These are phyloP conservation scores for Taphrina pruni DNA, from an alignment of 1,139 yeast species.

Conservation along the genomic window DNA sequence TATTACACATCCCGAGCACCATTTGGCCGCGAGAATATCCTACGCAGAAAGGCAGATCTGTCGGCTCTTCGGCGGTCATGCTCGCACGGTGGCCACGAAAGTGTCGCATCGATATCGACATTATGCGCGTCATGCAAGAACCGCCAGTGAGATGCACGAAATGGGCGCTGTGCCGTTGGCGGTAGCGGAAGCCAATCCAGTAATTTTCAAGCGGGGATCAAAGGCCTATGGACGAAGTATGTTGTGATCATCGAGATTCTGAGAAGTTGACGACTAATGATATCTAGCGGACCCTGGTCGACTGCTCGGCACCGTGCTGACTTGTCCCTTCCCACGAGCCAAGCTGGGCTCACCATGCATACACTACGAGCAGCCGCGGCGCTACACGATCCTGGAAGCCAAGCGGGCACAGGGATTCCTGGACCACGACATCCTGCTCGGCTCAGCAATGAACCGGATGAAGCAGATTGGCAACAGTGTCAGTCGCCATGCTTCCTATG, in stretches of 20 bases:
- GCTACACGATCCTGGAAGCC: constrained; percentile 16
- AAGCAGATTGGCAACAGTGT: constrained; percentile 22
- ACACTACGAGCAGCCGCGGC: constrained; percentile 23
- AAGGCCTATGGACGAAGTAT: constrained; percentile 15
- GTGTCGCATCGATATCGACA: background rate
- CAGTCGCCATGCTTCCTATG: constrained; percentile 17
- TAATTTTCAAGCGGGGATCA: background rate
- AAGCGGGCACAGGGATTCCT: constrained; percentile 22
- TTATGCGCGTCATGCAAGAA: background rate
- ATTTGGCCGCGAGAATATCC: background rate
- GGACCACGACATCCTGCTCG: constrained; percentile 20
- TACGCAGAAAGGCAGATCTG: background rate
- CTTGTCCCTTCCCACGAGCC: constrained; percentile 1
- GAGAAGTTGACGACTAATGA: too few relatives aligned
- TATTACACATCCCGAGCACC: constrained; percentile 11
- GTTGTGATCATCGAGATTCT: background rate
- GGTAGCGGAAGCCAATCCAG: constrained; percentile 5
- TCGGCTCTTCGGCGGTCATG: background rate
- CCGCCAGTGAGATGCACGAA: constrained; percentile 10
- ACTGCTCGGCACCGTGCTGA: constrained; percentile 13
- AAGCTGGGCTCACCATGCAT: constrained; percentile 6
- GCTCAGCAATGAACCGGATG: background rate
- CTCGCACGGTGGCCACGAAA: background rate
- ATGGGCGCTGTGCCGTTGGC: constrained; percentile 3
- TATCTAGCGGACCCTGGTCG: constrained; percentile 9